These are phyloP conservation scores for Serendipita sp. DNA, from an alignment of 768 basidiomycete species.

Conservation along the genomic window DNA sequence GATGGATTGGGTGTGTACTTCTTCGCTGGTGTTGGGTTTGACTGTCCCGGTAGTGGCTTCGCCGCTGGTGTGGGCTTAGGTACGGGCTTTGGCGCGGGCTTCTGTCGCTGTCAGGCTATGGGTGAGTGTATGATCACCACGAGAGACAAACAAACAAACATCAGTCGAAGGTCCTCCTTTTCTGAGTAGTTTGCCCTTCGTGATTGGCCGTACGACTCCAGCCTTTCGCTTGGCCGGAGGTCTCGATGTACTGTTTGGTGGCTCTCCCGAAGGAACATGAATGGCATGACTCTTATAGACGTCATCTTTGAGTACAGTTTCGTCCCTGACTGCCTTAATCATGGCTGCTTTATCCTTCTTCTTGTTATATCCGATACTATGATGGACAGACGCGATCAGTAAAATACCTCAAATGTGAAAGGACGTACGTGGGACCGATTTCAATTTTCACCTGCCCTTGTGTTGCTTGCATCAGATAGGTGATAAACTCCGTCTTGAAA, in stretches of 20 bases:
- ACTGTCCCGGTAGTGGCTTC: conserved; percentile 41
- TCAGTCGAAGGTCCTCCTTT: conserved; percentile 51
- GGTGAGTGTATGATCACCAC: not conserved
- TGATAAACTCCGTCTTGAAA: conserved; percentile 90
- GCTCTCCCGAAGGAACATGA: conserved; percentile 75
- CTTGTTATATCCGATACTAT: conserved; percentile 76
- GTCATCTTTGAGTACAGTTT: conserved; percentile 61
- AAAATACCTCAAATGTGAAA: conserved; percentile 7
- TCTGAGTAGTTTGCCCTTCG: conserved; percentile 63
- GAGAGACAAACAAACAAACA: conserved; percentile 7
- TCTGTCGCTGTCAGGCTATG: not conserved
- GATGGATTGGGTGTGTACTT: conserved; percentile 23
- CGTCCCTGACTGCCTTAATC: conserved; percentile 82
- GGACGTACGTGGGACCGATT: conserved; percentile 59
- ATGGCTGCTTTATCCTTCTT: conserved; percentile 90
- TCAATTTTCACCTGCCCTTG: conserved; percentile 56
- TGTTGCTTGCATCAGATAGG: conserved; percentile 67
- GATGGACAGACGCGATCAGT: not conserved
- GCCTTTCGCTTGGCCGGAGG: conserved; percentile 80
- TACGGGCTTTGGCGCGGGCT: conserved; percentile 28
- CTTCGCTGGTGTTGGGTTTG: conserved; percentile 12
- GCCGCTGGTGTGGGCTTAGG: conserved; percentile 41
- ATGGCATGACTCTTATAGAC: conserved; percentile 88
- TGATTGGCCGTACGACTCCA: conserved; percentile 70
- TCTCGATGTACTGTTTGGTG: conserved; percentile 61